These are phyloP conservation scores for Cercospora nicotianae DNA, from an alignment of 2,329 filamentous ascomycete genomes.

Conservation along the genomic window DNA sequence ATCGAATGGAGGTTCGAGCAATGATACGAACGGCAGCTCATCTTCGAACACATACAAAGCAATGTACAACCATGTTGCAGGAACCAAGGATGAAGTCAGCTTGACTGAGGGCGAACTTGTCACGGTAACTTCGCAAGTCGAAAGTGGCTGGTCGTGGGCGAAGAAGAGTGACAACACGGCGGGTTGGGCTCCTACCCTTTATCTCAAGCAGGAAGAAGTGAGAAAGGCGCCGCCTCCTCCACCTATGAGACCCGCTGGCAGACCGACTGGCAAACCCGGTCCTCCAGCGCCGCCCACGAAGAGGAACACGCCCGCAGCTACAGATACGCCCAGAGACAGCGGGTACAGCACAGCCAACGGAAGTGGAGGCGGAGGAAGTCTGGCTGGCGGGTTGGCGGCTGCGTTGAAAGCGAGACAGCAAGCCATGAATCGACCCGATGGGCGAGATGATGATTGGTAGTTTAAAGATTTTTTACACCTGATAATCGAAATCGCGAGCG, in stretches of 20 bases:
- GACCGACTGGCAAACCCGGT: slow-evolving; percentile 54
- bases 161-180: slow-evolving; percentile 69
- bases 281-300: slow-evolving; percentile 79
- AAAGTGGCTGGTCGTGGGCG: slow-evolving; percentile 96
- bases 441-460: slow-evolving; percentile 44
- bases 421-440: slow-evolving; percentile 47
- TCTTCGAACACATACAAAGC: slow-evolving; percentile 68
- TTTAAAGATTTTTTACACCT: background rate
- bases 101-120: slow-evolving; percentile 78
- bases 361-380: slow-evolving; percentile 42
- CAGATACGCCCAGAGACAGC: slow-evolving; percentile 67
- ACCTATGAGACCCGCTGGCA: slow-evolving; percentile 50
- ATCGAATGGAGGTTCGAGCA: background rate
- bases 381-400: slow-evolving; percentile 54
- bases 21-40: too few relatives aligned
- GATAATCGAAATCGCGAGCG: too few relatives aligned
- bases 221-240: slow-evolving; percentile 57
- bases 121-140: slow-evolving; percentile 89
- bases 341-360: slow-evolving; percentile 46
- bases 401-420: slow-evolving; percentile 52
- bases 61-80: slow-evolving; percentile 85
- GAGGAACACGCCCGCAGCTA: slow-evolving; percentile 68
- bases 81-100: slow-evolving; percentile 80
- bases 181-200: slow-evolving; percentile 92
- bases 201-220: slow-evolving; percentile 73